Base-by-base conservation (phyloP, 371 early-diverging fungal genomes). In the Encephalitozoon romaleae region DNA sequence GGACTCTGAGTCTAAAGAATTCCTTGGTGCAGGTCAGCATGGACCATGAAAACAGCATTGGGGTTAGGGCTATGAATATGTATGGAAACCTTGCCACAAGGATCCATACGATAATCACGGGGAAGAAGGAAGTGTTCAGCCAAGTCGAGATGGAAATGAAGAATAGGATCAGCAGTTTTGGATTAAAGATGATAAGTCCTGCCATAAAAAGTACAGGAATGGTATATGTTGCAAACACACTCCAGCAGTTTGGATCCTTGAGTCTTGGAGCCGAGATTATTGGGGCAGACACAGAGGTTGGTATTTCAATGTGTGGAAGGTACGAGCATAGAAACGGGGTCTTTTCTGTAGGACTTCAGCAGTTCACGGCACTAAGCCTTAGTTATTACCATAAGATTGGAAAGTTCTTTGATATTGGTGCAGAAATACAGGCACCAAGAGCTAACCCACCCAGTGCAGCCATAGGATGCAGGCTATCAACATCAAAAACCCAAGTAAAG, bases 141-240 rank as follows among this genome's bases (percentile, higher is more conserved):
- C 77, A 73, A 51, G 42, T 77, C 8, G 69, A 81, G 34, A 1
- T 63, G 4, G 69, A 74, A 9, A 30, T 72, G 23, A 72, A 55
- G 45, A 59, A 28, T 43, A 51, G 25, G 55, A 25, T 45, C 12
- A 78, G 64, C 52, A 81, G 72, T 47, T 6, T 81, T 23, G 74
- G 70, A 12, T 32, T 81, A 12, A 81, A 81, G 72, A 0, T 77
- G 41, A 74, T 81, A 53, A 73, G 67, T 9, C 77, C 78, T 23
- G 70, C 73, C 9, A 21, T 77, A 34, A 65, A 81, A 43, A 67
- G 70, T n/a, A 47, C 74, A 9, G 69, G 67, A 0, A 67, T 67
- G 28, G 54, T 81, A 1, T 77, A 74, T 23, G 67, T 81, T 51
- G 39, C 67, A 1, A 81, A 77, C 30, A 64, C 38, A 15, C 68